phyloP scores from a whole-genome alignment of 352 stramenopile genomes.

The Phytophthora sp. region DNA sequence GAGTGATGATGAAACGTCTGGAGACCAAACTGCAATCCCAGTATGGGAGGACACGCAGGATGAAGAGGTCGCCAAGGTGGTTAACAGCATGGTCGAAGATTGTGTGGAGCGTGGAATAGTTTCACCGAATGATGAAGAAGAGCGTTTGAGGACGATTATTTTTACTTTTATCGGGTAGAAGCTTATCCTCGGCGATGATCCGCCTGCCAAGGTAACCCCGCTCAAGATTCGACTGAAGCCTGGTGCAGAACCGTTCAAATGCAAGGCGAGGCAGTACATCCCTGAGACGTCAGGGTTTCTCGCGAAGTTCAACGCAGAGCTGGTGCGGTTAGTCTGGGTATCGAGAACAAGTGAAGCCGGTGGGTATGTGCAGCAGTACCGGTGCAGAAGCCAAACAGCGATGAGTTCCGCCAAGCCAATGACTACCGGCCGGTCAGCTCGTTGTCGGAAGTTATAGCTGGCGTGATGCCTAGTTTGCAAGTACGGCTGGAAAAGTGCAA shows the following conservation, averaged over 20 bases:
- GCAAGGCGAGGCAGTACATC: conserved; percentile 13
- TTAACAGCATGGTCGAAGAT: no score
- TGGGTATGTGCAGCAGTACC: conserved; percentile 5
- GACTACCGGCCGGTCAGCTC: conserved; percentile 3
- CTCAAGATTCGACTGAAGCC: conserved; percentile 10
- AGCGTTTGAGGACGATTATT: background rate
- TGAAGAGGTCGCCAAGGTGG: no score
- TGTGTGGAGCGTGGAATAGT: background rate
- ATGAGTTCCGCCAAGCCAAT: background rate
- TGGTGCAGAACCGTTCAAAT: background rate
- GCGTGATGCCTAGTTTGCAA: conserved; percentile 7
- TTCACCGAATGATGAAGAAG: background rate
- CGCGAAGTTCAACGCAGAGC: background rate
- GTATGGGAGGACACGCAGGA: no score
- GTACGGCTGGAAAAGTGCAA: background rate
- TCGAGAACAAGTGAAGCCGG: conserved; percentile 7
- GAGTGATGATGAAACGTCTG: background rate
- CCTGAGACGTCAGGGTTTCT: conserved; percentile 10
- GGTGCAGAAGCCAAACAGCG: conserved; percentile 1
- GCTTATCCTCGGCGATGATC: background rate
- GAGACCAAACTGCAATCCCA: no score
- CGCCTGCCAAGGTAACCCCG: background rate
- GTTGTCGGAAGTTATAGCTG: background rate
- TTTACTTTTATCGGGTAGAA: background rate
- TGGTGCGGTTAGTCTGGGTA: conserved; percentile 1